Base-by-base conservation (phyloP, 2,329 filamentous ascomycete genomes). In the Calonectria ilicicola region DNA sequence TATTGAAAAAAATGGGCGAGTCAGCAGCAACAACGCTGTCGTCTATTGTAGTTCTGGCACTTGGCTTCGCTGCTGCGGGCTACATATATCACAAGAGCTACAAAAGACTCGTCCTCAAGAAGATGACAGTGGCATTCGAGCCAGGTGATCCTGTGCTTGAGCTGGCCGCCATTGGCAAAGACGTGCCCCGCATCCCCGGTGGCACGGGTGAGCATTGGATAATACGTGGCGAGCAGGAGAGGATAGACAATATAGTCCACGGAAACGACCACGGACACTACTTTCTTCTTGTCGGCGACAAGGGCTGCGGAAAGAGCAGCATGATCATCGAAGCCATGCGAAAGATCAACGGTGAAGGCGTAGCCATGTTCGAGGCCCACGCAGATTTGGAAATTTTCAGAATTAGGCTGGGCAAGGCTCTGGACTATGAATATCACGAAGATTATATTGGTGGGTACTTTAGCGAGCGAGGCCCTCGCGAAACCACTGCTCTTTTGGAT, bases 391-490 rank as follows among this genome's bases (percentile, higher is more conserved):
- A 99, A 80, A 98, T 99, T 72, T 98, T 99, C 82, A 93, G 97
- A 21, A 93, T 98, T 51, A 91, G 97, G 5, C 89, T 99, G 4
- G 97, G 97, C 29, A 98, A 98, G 82, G 95, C 96, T 2, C 88
- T 99, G 47, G 96, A 99, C 82, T 99, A 96, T 82, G 97, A 99
- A 82, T 99, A 94, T 79, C 95, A 98, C 81, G 97, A 98, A 85
- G 97, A 99, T 86, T 98, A 98, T 81, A 98, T 99, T 74, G 97
- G 97, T 53, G 95, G 94, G 7, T 93, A 99, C 72, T 99, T 99
- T 84, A 98, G 94, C 72, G 98, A 99, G 80, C 92, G 94, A 35
- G 97, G 97, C 0, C 97, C 97, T 0, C 91, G 97, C 51, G 97
- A 99, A 80, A 96, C 95, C 3, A 98, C 95, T 0, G 95, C 97